Evolutionary conservation across 169 alveolate genomes (phyloP), one percentile per base, ranked within the genome.

Genomic region (Eimeria acervulina): DNA sequence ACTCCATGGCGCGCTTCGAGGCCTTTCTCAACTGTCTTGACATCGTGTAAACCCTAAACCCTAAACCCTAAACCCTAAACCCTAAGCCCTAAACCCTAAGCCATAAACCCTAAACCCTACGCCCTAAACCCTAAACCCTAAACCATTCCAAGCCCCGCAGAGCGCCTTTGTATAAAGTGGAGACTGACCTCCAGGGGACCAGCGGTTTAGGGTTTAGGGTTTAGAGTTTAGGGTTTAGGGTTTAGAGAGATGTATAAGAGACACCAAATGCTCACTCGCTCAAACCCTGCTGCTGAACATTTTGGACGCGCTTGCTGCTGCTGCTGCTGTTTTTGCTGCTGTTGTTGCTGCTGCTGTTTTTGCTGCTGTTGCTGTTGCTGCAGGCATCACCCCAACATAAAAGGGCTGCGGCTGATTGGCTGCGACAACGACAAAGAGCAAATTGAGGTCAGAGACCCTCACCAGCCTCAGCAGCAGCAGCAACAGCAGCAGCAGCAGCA

Each of bases 371-470:
- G 3, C 38, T 81, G 90, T 23, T 42, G 26, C 36, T 68, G 87
- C 95, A 90, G 95, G 74, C 95, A 87, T 59, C 95, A 90, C 59
- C 95, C 95, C 38, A 72, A 74, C 28, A 21, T 90, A n/a, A 59
- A n/a, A n/a, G 38, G 63, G 21, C 89, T 90, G 51, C 74, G 59
- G 72, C 95, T 90, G 17, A 21, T 90, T 26, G 95, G 95, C 31
- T 66, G 80, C 28, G 95, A 90, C 59, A 90, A 38, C 40, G 89
- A 90, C 78, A 80, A 59, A 26, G 95, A 68, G 13, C 95, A 90
- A 51, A 42, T 90, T 15, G 38, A 28, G 74, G 95, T 90, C 51
- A 68, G 80, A 68, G 51, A n/a, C n/a, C n/a, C n/a, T n/a, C n/a
- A n/a, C n/a, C n/a, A n/a, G n/a, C n/a, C n/a, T n/a, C n/a, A n/a